Conservation (phyloP, 352 stramenopile species). For the Pythium aristosporum region DNA sequence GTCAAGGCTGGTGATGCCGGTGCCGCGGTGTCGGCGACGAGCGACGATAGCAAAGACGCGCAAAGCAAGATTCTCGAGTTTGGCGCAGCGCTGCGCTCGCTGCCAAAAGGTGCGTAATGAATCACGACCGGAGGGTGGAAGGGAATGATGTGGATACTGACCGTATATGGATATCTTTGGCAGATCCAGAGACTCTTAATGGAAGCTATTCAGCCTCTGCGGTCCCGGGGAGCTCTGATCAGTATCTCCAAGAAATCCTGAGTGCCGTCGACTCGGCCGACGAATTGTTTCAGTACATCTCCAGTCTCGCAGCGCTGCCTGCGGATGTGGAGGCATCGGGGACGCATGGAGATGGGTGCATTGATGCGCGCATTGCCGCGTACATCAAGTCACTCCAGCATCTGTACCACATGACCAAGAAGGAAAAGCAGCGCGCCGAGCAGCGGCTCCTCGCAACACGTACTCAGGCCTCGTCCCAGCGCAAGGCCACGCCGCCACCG, state of each 20-base stretch:
- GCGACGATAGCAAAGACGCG: constrained; percentile 62
- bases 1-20: constrained; percentile 50
- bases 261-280: constrained; percentile 75
- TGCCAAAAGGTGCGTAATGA: constrained; percentile 42
- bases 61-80: constrained; percentile 79
- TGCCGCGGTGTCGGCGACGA: constrained; percentile 26
- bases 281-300: constrained; percentile 83
- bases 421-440: constrained; percentile 78
- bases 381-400: constrained; percentile 76
- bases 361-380: constrained; percentile 63
- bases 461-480: constrained; percentile 55
- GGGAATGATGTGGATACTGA: not conserved
- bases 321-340: constrained; percentile 10
- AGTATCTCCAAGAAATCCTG: constrained; percentile 72
- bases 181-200: constrained; percentile 27
- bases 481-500: constrained; percentile 66
- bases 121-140: not conserved
- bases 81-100: constrained; percentile 36
- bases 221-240: constrained; percentile 35
- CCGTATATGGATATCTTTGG: not conserved
- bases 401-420: constrained; percentile 78
- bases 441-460: constrained; percentile 59
- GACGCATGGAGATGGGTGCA: constrained; percentile 22
- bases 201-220: constrained; percentile 6
- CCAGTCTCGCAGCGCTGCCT: constrained; percentile 44